Evolutionary conservation across 345 rosid species (phyloP).

Genomic region (Gossypium mustelinum): DNA sequence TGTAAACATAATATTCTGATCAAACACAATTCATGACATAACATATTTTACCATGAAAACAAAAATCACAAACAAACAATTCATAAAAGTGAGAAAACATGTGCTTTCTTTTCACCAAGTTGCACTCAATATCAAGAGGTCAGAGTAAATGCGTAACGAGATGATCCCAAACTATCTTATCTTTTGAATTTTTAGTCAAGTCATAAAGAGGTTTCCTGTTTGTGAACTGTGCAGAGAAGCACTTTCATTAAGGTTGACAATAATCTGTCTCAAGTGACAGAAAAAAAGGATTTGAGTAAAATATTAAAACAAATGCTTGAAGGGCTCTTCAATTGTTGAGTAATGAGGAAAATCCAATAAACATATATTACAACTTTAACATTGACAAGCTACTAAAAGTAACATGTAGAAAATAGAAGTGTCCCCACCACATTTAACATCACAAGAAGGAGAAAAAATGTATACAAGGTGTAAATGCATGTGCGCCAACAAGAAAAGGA

Average conservation of each 20-base stretch:
- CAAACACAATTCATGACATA: neutral
- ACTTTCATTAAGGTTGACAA: neutral
- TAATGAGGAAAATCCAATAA: neutral
- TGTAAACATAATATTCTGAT: conserved; percentile 26
- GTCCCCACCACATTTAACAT: neutral
- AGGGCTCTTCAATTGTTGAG: neutral
- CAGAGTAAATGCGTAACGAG: neutral
- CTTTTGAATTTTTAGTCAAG: neutral
- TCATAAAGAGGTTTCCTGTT: neutral
- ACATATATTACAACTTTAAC: neutral
- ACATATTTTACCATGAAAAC: neutral
- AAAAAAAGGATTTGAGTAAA: neutral
- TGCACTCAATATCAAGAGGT: neutral
- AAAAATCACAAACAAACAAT: neutral
- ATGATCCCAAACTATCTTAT: neutral
- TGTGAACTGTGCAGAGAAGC: neutral
- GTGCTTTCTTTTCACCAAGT: neutral
- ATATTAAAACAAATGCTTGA: neutral
- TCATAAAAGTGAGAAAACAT: conserved; percentile 3
- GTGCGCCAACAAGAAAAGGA: neutral
- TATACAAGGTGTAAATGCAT: neutral
- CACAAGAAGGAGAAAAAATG: neutral
- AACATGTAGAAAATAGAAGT: neutral
- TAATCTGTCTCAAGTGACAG: neutral
- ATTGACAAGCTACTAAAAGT: neutral